A percentile compares a stretch with the other conserved stretches of the same genome.
Evolutionary conservation across 805 yeast species (phyloP).

Genomic region (Pichia paraexigua): DNA sequence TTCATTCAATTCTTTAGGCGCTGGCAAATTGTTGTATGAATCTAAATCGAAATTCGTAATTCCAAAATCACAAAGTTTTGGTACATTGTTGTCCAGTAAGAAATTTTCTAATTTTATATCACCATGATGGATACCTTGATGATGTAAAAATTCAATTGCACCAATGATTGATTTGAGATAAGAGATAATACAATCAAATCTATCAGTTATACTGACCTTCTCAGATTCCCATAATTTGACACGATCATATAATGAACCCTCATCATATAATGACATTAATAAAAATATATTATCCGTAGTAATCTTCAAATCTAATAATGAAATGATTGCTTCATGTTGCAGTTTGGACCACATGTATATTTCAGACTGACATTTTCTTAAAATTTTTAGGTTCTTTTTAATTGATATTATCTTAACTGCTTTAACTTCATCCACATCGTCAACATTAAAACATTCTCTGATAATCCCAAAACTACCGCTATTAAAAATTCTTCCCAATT

Average conservation of each 20-base stretch:
- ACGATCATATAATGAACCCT: conserved; percentile 76
- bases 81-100: conserved; percentile 41
- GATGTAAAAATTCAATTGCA: conserved; percentile 59
- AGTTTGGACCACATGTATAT: conserved; percentile 67
- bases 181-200: conserved; percentile 22
- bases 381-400: conserved; percentile 36
- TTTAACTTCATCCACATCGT: conserved; percentile 14
- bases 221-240: conserved; percentile 56
- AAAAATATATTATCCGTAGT: conserved; percentile 57
- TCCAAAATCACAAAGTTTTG: conserved; percentile 83
- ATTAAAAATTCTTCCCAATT: conserved; percentile 69
- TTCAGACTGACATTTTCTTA: conserved; percentile 59
- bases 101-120: conserved; percentile 81
- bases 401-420: conserved; percentile 26
- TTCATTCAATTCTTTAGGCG: background rate
- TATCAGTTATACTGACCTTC: conserved; percentile 7
- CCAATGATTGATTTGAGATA: conserved; percentile 46
- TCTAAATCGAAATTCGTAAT: conserved; percentile 40
- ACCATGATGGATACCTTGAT: conserved; percentile 63
- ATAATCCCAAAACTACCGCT: conserved; percentile 89
- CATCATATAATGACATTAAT: conserved; percentile 56
- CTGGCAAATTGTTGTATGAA: background rate
- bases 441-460: conserved; percentile 29
- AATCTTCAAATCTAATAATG: conserved; percentile 53
- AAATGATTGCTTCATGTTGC: conserved; percentile 57